phyloP scores from a whole-genome alignment of 306 rosid genomes.

The Castanea crenata region DNA sequence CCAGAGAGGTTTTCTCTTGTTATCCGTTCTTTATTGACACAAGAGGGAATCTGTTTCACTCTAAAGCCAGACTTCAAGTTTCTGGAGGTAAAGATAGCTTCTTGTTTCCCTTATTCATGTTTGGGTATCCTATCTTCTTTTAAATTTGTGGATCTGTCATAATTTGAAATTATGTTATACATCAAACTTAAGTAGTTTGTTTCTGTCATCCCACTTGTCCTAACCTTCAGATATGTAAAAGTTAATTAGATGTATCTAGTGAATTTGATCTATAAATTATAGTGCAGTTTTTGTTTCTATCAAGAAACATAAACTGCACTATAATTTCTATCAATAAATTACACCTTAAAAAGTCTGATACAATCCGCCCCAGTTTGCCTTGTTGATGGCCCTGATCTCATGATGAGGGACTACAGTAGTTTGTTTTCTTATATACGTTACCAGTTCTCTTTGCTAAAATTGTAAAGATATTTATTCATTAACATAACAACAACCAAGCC shows the following conservation, averaged over 20 bases:
- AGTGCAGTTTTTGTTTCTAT: neutral
- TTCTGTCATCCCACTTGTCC: neutral
- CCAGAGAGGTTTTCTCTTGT: slow-evolving; percentile 99
- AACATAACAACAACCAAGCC: neutral
- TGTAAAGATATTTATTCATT: neutral
- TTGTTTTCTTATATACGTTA: neutral
- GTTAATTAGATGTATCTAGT: neutral
- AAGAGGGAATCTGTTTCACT: slow-evolving; percentile 98
- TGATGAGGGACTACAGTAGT: neutral
- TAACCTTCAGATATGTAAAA: neutral
- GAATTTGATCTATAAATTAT: neutral
- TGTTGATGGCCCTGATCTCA: neutral
- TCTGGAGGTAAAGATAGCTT: slow-evolving; percentile 70
- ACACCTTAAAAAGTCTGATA: neutral
- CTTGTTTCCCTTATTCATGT: slow-evolving; percentile 16
- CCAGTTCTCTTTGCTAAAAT: neutral
- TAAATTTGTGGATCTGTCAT: neutral
- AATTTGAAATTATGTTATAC: neutral
- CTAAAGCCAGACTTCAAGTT: slow-evolving; percentile 88
- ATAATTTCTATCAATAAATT: neutral
- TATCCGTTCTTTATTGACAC: slow-evolving; percentile 91
- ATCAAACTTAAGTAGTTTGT: neutral
- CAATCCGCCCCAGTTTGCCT: neutral
- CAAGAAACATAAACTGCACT: no score
- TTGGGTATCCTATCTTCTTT: neutral